phyloP scores from a whole-genome alignment of 2,329 filamentous ascomycete species.

The Chaetomiaceae sp. region DNA sequence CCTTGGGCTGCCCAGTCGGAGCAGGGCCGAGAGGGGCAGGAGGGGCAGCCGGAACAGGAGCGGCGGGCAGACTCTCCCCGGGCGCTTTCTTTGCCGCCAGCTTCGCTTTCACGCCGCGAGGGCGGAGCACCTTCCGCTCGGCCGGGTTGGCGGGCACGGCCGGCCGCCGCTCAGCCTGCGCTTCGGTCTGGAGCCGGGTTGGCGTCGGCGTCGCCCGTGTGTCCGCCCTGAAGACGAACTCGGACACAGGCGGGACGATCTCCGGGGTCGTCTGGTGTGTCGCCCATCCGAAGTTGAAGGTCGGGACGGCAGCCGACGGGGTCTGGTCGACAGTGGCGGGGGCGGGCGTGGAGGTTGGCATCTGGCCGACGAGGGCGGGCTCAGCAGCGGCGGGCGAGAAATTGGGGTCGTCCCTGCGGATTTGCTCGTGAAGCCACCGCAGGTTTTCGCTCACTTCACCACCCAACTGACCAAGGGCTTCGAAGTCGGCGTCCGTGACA shows the following conservation, averaged over 20 bases:
- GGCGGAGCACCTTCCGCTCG: conserved; percentile 1
- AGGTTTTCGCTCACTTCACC: too few relatives aligned
- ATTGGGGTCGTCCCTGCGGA: too few relatives aligned
- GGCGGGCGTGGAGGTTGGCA: background rate
- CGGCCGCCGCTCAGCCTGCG: background rate
- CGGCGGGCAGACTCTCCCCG: too few relatives aligned
- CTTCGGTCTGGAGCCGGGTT: background rate
- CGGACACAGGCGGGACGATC: background rate
- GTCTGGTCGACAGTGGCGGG: background rate
- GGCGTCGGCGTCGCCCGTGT: background rate
- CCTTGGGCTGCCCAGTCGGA: too few relatives aligned
- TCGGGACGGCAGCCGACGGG: background rate
- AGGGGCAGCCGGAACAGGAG: too few relatives aligned
- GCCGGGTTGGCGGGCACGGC: background rate
- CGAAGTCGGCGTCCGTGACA: too few relatives aligned
- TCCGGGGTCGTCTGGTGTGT: background rate
- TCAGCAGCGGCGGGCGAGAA: too few relatives aligned
- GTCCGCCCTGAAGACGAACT: conserved; percentile 6
- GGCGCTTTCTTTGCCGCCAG: too few relatives aligned
- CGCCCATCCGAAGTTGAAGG: background rate
- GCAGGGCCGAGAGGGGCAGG: too few relatives aligned
- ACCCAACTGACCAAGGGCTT: too few relatives aligned
- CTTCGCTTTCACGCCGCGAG: background rate
- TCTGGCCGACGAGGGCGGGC: background rate
- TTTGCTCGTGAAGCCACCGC: too few relatives aligned